Conservation (phyloP, 2,329 filamentous ascomycete species). For the Cordyceps militaris region DNA sequence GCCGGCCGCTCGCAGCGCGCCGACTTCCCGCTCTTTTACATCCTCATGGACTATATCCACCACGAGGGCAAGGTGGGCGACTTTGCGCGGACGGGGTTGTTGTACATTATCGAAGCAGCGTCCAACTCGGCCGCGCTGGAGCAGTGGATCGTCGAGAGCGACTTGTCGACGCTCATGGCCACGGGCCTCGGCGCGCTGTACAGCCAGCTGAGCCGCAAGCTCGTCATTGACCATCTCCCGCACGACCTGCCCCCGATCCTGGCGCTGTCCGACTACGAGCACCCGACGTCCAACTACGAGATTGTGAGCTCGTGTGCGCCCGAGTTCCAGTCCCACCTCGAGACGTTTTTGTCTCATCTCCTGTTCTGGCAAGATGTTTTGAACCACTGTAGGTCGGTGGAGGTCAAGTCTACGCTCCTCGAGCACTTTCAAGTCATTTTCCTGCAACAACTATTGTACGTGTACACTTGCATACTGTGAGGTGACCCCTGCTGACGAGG, state of each 20-base stretch:
- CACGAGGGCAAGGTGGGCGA: conserved; percentile 91
- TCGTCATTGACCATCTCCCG: conserved; percentile 70
- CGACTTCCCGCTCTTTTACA: conserved; percentile 92
- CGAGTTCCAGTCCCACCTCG: conserved; percentile 77
- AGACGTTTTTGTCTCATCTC: conserved; percentile 90
- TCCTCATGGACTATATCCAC: conserved; percentile 94
- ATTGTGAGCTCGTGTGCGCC: conserved; percentile 67
- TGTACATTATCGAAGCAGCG: conserved; percentile 93
- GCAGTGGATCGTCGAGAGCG: conserved; percentile 95
- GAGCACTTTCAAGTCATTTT: conserved; percentile 98
- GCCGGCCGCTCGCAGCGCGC: conserved; percentile 79
- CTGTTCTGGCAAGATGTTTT: conserved; percentile 98
- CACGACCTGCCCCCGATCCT: conserved; percentile 76
- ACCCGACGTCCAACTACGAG: conserved; percentile 61
- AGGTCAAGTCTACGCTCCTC: conserved; percentile 86
- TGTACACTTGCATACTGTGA: conserved; percentile 7
- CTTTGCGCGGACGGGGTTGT: conserved; percentile 85
- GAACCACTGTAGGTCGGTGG: conserved; percentile 85
- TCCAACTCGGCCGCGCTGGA: conserved; percentile 76
- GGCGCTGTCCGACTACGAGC: conserved; percentile 80
- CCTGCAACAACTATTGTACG: conserved; percentile 83
- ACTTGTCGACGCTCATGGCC: conserved; percentile 93
- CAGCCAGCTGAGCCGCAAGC: conserved; percentile 63
- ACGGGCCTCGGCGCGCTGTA: conserved; percentile 78
- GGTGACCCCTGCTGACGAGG: conserved; percentile 11